A percentile compares a stretch with the other conserved stretches of the same genome.
Conservation (phyloP, 1,284 basidiomycete species). For the Malassezia slooffiae region DNA sequence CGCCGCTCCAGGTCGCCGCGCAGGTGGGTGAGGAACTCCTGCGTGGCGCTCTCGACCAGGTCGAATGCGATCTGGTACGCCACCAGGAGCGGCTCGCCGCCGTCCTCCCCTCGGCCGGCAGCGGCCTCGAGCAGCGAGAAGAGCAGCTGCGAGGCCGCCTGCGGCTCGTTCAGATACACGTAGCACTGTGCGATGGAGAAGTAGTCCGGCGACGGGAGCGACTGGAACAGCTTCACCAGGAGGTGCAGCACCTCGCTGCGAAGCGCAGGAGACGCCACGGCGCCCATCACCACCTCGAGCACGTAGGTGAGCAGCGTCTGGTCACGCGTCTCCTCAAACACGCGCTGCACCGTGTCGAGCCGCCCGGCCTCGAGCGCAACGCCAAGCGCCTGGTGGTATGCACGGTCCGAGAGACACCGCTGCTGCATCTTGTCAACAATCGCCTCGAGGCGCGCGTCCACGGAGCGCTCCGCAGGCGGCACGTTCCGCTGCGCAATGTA, state of each 20-base stretch:
- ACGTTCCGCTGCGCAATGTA: slow-evolving; percentile 31
- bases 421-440: slow-evolving; percentile 46
- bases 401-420: slow-evolving; percentile 36
- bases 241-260: slow-evolving; percentile 38
- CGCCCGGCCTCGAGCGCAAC: slow-evolving; percentile 42
- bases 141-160: slow-evolving; percentile 33
- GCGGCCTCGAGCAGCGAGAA: slow-evolving; percentile 34
- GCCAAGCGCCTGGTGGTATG: slow-evolving; percentile 42
- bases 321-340: slow-evolving; percentile 37
- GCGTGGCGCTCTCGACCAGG: slow-evolving; percentile 45
- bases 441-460: slow-evolving; percentile 29
- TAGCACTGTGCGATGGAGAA: slow-evolving; percentile 46
- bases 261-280: slow-evolving; percentile 30
- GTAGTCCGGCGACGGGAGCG: slow-evolving; percentile 37
- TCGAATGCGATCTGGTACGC: slow-evolving; percentile 45
- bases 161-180: slow-evolving; percentile 43
- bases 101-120: slow-evolving; percentile 26
- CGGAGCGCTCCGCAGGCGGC: slow-evolving; percentile 5
- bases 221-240: slow-evolving; percentile 45
- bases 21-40: slow-evolving; percentile 44
- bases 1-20: slow-evolving; percentile 21
- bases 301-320: slow-evolving; percentile 38
- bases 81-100: slow-evolving; percentile 36
- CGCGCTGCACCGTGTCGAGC: slow-evolving; percentile 40
- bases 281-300: slow-evolving; percentile 41